Conservation (phyloP, 768 basidiomycete species). For the Pleurotus salmoneostramineus region DNA sequence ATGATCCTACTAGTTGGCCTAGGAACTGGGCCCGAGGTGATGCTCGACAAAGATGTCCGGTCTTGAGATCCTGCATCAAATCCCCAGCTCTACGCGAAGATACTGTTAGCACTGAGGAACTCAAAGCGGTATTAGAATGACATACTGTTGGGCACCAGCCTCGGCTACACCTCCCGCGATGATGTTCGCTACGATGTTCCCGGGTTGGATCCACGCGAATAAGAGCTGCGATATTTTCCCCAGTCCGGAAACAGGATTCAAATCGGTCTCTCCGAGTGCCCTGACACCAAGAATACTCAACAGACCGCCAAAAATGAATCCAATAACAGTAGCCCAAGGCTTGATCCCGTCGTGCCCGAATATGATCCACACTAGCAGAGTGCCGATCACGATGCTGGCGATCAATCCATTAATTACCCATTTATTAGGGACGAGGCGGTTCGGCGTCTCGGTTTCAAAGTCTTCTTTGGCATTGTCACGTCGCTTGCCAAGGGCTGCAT, state of each 20-base stretch:
- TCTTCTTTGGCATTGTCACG: slow-evolving; percentile 28
- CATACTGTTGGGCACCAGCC: slow-evolving; percentile 90
- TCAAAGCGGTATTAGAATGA: not conserved
- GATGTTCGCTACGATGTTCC: slow-evolving; percentile 96
- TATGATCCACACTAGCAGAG: slow-evolving; percentile 78
- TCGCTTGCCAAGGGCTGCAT: slow-evolving; percentile 21
- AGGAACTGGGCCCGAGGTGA: slow-evolving; percentile 94
- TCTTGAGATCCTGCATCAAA: slow-evolving; percentile 98
- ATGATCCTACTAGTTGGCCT: slow-evolving; percentile 88
- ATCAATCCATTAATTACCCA: slow-evolving; percentile 77
- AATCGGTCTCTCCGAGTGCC: slow-evolving; percentile 92
- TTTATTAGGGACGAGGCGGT: slow-evolving; percentile 72
- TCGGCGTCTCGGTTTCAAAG: slow-evolving; percentile 71
- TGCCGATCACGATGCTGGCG: slow-evolving; percentile 62
- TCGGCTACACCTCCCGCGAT: slow-evolving; percentile 97
- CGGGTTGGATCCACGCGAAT: slow-evolving; percentile 92
- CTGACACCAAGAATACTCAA: slow-evolving; percentile 90
- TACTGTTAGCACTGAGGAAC: not conserved
- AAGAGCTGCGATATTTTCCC: slow-evolving; percentile 94
- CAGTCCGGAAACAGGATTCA: slow-evolving; percentile 88
- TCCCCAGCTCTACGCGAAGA: slow-evolving; percentile 72
- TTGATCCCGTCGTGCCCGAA: slow-evolving; percentile 92
- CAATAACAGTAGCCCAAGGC: slow-evolving; percentile 91
- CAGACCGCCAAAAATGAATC: slow-evolving; percentile 77
- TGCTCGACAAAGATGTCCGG: slow-evolving; percentile 87